These are phyloP conservation scores for Yarrowia sp. DNA, from an alignment of 805 yeast genomes.

Conservation along the genomic window DNA sequence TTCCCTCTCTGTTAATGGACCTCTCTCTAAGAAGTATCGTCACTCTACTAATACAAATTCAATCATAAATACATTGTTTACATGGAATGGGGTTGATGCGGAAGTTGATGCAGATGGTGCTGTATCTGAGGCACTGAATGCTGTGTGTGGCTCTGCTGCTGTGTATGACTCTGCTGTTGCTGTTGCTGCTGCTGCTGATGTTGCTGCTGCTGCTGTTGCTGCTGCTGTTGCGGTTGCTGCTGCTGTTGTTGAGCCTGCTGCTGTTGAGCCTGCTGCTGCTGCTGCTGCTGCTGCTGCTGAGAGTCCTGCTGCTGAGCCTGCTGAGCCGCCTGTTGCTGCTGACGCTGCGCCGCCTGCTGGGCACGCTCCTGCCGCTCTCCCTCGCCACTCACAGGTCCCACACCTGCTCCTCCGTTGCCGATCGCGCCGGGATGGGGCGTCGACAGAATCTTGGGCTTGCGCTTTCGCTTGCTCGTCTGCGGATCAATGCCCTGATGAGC, in stretches of 20 bases:
- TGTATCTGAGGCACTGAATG: constrained; percentile 16
- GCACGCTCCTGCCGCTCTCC: constrained; percentile 21
- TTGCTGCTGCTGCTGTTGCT: background rate
- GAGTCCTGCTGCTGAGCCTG: background rate
- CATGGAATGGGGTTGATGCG: constrained; percentile 22
- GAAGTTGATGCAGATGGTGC: constrained; percentile 19
- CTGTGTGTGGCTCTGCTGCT: background rate
- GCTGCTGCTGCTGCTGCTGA: background rate
- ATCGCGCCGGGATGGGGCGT: constrained; percentile 19
- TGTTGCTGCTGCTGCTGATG: background rate
- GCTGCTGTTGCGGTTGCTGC: background rate
- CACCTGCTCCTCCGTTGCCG: constrained; percentile 17
- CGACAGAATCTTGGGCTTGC: constrained; percentile 18
- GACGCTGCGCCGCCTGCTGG: constrained; percentile 15
- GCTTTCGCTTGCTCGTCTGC: constrained; percentile 31
- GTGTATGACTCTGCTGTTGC: background rate
- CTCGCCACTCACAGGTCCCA: constrained; percentile 20
- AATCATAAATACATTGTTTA: constrained; percentile 18
- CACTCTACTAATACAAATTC: background rate
- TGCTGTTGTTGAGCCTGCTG: background rate
- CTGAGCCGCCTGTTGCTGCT: constrained; percentile 7
- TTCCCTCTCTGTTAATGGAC: too few species aligned
- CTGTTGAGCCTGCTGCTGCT: background rate
- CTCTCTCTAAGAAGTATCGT: too few species aligned
- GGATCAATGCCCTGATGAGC: constrained; percentile 35